Base-by-base conservation (phyloP, 2,329 filamentous ascomycete genomes). In the Neonectria magnoliae region DNA sequence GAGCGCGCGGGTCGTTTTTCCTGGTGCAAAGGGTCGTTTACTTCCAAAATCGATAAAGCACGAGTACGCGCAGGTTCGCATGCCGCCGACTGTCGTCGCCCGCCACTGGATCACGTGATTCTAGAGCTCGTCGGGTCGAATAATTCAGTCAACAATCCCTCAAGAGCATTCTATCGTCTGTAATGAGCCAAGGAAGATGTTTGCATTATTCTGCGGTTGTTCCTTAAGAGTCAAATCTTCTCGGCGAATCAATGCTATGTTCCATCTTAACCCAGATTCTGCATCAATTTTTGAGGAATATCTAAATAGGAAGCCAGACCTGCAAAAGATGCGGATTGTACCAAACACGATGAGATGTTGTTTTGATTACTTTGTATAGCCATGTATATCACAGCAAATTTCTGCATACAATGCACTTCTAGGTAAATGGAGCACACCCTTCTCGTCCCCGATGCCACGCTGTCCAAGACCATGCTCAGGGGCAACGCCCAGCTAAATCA, bases 381-480 rank as follows among this genome's bases (percentile, higher is more conserved):
- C 50, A 53, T 45, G 33, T 42, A 50, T 25, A 54, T 33, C 44
- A 44, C 22, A 59, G 45, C 42, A 59, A 52, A 42, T 47, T 11
- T 14, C 51, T 56, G 36, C 51, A 50, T 42, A 33, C 25, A 29
- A 53, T 38, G 42, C 50, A 42, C 45, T 38, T 52, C 16, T 44
- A 51, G n/a, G 33, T 29, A 50, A 44, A 52, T 50, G 47, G 20
- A 9, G 13, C 38, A 36, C 50, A 14, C 22, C 31, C 20, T 25
- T 47, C 38, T 56, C 22, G 22, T 20, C 42, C 47, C 51, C 50
- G 5, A 33, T 51, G n/a, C 62, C 48, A 48, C 42, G 51, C 60
- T 72, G 71, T 72, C 69, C 70, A 72, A 72, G 33, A 59, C 61
- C 53, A 45, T 41, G 54, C 54, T 58, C 53, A 59, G 57, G 59